Base-by-base conservation (phyloP, 208 protist genomes). In the Endotrypanum monterogeii region DNA sequence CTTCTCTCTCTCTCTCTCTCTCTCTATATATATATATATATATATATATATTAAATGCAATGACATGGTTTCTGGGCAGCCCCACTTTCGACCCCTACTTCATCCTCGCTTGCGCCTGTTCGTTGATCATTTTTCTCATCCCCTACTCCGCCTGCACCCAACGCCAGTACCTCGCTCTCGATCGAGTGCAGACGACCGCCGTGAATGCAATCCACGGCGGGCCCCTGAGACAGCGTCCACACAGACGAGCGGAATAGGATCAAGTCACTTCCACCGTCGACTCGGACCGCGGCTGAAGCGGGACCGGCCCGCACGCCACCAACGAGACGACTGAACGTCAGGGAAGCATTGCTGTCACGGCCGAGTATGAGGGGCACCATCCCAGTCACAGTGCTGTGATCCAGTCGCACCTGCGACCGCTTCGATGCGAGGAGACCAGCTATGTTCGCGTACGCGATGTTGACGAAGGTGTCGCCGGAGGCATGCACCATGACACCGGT, bases 171-270 rank as follows among this genome's bases (percentile, higher is more conserved):
- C 55, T 73, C 68, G 18, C 68, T 63, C 6, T 62, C 68, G 2
- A 62, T 52, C 25, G 68, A 51, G 2, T 62, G 50, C 37, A 73
- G 54, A 4, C n/a, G 14, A 11, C 68, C 68, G 44, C 14, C 23
- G 52, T 35, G 39, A 14, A n/a, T 25, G 39, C 68, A 62, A 28
- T 51, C 30, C 55, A 73, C 68, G 25, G 68, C 68, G 25, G 9
- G 37, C 68, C 68, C 68, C 14, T 28, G 37, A 35, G 68, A 75
- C 60, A 75, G 60, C 50, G 71, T 74, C 57, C 68, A 73, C 68
- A 73, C 68, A 8, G 68, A 73, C 2, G 68, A 62, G 52, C 68
- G 68, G 20, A 54, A 11, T 6, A 73, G 55, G n/a, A 35, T 54
- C 32, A 62, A 46, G 23, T 25, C 3, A 14, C 39, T 44, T 0